Conservation (phyloP, 805 yeast genomes). For the Candida ascalaphidarum region DNA sequence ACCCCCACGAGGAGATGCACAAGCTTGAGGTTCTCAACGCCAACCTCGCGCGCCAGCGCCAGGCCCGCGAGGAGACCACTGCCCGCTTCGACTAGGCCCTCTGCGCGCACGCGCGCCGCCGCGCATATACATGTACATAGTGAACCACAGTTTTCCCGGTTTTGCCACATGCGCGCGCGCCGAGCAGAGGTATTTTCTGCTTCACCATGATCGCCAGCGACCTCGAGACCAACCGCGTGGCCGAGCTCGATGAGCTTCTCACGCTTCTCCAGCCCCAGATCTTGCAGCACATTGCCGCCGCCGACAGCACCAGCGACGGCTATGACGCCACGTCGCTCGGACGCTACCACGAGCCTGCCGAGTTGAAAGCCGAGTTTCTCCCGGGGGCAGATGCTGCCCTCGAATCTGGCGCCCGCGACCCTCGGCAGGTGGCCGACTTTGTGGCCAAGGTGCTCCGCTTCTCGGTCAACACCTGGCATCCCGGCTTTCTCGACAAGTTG, state of each 20-base stretch:
- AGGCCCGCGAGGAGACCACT: conserved; percentile 15
- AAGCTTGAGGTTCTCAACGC: conserved; percentile 60
- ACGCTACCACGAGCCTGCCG: conserved; percentile 40
- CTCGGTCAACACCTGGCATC: conserved; percentile 81
- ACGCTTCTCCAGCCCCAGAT: conserved; percentile 43
- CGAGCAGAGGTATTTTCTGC: no score
- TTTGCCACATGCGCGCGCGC: no score
- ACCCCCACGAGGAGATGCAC: conserved; percentile 71
- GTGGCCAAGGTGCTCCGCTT: conserved; percentile 52
- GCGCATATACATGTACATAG: no score
- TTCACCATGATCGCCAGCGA: no score
- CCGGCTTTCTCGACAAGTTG: conserved; percentile 76
- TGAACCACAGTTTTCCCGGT: no score
- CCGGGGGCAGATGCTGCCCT: conserved; percentile 24
- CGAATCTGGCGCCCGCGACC: conserved; percentile 18
- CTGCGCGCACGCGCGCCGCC: no score
- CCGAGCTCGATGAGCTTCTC: conserved; percentile 50
- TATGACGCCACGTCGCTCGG: conserved; percentile 42
- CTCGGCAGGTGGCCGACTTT: conserved; percentile 33
- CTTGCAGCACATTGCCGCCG: conserved; percentile 40
- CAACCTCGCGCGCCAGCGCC: conserved; percentile 26
- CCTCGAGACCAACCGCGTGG: conserved; percentile 43
- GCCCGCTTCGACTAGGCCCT: no score
- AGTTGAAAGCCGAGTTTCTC: conserved; percentile 24
- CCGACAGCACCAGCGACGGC: conserved; percentile 26